Percentiles rank a stretch among this genome's conserved stretches.
phyloP scores from a whole-genome alignment of 169 alveolate species.

The Eimeria praecox region DNA sequence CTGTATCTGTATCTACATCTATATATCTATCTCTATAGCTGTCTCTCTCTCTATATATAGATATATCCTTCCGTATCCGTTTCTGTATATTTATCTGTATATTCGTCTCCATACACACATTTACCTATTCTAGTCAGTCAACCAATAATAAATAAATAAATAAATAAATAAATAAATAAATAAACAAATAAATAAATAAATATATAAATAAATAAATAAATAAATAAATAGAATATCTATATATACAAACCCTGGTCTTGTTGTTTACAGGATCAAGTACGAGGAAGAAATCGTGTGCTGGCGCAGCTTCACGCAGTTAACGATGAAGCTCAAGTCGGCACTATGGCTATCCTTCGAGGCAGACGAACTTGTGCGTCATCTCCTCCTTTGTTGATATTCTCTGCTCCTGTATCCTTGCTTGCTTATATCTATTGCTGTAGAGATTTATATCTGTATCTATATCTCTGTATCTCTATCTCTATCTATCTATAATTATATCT shows the following conservation, averaged over 20 bases:
- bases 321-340: slow-evolving; percentile 76
- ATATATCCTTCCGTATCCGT: no score
- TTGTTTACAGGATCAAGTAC: slow-evolving; percentile 26
- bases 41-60: no score
- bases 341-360: slow-evolving; percentile 79
- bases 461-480: no score
- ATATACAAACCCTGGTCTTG: background rate
- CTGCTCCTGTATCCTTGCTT: no score
- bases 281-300: slow-evolving; percentile 69
- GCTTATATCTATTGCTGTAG: background rate
- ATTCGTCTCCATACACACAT: no score
- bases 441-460: no score
- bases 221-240: background rate
- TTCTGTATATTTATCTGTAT: no score
- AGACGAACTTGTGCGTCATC: slow-evolving; percentile 78
- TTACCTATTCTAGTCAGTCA: background rate
- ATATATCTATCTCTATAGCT: no score
- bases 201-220: background rate
- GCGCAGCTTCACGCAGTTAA: slow-evolving; percentile 80
- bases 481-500: no score
- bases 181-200: background rate
- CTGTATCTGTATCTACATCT: no score
- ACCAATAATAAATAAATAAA: background rate
- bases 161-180: no score
- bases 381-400: slow-evolving; percentile 15